A percentile compares a stretch with the other conserved stretches of the same genome.
Conservation (phyloP, 345 rosid genomes). For the Hibiscus trionum region DNA sequence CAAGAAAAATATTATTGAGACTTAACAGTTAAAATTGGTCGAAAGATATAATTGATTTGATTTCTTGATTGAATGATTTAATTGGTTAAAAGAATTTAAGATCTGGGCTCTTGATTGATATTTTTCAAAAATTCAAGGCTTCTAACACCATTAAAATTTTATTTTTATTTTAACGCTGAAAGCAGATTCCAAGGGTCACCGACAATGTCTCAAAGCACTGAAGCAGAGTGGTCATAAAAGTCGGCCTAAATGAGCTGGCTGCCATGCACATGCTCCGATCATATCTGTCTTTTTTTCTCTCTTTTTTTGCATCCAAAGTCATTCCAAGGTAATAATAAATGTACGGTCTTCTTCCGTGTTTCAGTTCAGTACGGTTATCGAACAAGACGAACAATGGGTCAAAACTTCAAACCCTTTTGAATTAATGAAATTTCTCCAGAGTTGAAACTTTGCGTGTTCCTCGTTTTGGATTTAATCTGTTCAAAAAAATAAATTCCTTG, state of each 20-base stretch:
- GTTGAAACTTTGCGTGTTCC: not conserved
- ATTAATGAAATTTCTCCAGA: too few relatives aligned
- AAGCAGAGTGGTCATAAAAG: not conserved
- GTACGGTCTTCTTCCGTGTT: not conserved
- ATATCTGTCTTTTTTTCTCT: not conserved
- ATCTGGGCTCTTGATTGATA: too few relatives aligned
- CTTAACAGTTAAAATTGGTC: too few relatives aligned
- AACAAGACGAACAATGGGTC: not conserved
- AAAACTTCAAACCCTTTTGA: not conserved
- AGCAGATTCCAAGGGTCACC: slow-evolving; percentile 3
- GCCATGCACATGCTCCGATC: slow-evolving; percentile 2
- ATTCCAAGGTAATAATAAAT: not conserved
- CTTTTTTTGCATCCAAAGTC: too few relatives aligned
- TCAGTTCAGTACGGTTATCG: not conserved
- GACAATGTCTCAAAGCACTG: not conserved
- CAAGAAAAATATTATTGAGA: too few relatives aligned
- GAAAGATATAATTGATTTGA: too few relatives aligned
- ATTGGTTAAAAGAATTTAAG: too few relatives aligned
- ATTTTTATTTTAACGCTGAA: not conserved
- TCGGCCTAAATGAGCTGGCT: slow-evolving; percentile 3
- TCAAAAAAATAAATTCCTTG: not conserved
- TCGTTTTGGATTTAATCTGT: not conserved
- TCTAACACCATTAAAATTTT: too few relatives aligned
- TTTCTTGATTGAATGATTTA: too few relatives aligned
- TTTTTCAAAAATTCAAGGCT: too few relatives aligned